Conservation (phyloP, 2,329 filamentous ascomycete genomes). For the Xylaria sp. region DNA sequence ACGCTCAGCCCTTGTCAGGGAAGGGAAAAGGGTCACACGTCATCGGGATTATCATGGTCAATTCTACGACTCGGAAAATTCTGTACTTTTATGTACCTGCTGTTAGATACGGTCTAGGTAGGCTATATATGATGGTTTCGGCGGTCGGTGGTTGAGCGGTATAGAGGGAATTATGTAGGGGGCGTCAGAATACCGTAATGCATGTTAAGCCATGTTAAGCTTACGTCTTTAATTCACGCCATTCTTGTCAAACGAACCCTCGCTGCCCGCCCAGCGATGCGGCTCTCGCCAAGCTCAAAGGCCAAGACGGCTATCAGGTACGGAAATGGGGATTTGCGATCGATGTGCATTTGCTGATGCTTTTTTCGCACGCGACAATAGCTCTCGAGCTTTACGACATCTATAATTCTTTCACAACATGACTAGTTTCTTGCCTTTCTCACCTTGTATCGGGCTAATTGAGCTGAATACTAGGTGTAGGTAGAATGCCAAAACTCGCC, state of each 20-base stretch:
- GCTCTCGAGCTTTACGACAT: background rate
- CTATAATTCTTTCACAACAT: background rate
- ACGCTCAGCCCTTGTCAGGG: background rate
- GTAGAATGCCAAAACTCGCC: background rate
- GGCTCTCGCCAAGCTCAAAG: constrained; percentile 36
- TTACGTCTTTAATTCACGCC: constrained; percentile 3
- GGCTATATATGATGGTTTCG: background rate
- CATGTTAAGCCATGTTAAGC: constrained; percentile 12
- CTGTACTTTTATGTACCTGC: constrained; percentile 1
- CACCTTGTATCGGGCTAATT: constrained; percentile 1
- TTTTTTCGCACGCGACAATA: background rate
- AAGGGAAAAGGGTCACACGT: background rate
- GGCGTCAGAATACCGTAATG: constrained; percentile 2
- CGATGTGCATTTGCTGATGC: constrained; percentile 19
- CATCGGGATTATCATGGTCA: background rate
- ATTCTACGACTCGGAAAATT: too few relatives aligned
- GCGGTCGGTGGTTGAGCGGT: background rate
- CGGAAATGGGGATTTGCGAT: constrained; percentile 25
- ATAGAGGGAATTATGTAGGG: background rate
- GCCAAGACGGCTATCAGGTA: constrained; percentile 38
- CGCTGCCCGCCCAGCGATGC: constrained; percentile 35
- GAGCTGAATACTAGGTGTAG: background rate
- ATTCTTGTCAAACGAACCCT: background rate
- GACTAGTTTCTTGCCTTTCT: background rate
- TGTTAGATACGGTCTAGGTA: background rate